A percentile compares a stretch with the other conserved stretches of the same genome.
phyloP scores from a whole-genome alignment of 1,284 basidiomycete genomes.

The Leccinum subrobustum region DNA sequence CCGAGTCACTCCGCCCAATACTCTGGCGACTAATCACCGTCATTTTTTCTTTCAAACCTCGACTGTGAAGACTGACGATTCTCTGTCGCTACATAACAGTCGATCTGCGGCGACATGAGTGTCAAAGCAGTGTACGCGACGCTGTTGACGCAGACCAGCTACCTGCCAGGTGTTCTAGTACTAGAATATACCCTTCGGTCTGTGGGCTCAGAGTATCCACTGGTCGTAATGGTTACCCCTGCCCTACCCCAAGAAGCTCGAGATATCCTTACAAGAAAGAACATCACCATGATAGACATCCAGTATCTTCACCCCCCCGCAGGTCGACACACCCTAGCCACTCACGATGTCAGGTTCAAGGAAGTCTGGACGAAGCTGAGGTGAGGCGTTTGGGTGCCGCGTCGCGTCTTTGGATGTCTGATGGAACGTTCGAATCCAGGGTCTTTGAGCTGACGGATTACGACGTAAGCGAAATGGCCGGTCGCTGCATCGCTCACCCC shows the following conservation, averaged over 20 bases:
- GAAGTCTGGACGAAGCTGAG: constrained; percentile 93
- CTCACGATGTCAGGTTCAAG: constrained; percentile 64
- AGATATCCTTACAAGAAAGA: constrained; percentile 52
- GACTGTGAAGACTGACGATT: not conserved
- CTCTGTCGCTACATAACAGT: not conserved
- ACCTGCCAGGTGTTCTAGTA: constrained; percentile 76
- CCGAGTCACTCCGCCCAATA: not conserved
- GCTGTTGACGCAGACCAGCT: constrained; percentile 64
- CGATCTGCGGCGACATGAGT: constrained; percentile 25
- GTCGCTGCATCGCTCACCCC: not conserved
- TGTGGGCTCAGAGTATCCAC: constrained; percentile 70
- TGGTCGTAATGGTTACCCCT: constrained; percentile 81
- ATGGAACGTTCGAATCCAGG: constrained; percentile 36
- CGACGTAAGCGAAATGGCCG: constrained; percentile 49
- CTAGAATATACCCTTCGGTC: constrained; percentile 65
- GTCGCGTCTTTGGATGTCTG: constrained; percentile 1
- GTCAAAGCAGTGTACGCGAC: constrained; percentile 52
- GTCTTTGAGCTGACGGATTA: constrained; percentile 77
- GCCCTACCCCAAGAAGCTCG: constrained; percentile 54
- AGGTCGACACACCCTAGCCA: constrained; percentile 47
- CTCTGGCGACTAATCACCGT: not conserved
- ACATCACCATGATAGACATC: constrained; percentile 60
- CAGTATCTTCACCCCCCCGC: constrained; percentile 57
- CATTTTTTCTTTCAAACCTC: not conserved
- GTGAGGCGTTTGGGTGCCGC: constrained; percentile 38